Evolutionary conservation across 2,329 filamentous ascomycete species (phyloP).

Genomic region (Alternaria consortialis): DNA sequence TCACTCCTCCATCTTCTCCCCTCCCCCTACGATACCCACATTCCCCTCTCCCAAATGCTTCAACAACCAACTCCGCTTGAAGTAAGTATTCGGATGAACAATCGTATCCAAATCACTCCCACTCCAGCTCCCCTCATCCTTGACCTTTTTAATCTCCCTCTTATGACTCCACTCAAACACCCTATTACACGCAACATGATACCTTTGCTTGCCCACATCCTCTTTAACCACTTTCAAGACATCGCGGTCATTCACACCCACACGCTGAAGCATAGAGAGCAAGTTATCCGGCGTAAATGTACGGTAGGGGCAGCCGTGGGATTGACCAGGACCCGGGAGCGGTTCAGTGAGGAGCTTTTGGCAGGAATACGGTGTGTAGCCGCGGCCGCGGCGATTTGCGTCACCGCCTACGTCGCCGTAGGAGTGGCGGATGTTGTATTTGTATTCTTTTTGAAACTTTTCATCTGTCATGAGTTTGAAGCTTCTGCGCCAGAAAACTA

Average conservation of each 20-base stretch:
- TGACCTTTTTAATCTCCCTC: conserved; percentile 60
- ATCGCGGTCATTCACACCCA: conserved; percentile 80
- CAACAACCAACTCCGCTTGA: conserved; percentile 90
- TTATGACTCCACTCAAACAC: conserved; percentile 92
- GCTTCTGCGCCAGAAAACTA: conserved; percentile 87
- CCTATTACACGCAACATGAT: conserved; percentile 94
- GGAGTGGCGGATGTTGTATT: conserved; percentile 93
- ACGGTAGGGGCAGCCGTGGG: conserved; percentile 95
- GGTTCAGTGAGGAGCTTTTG: conserved; percentile 94
- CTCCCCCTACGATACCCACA: conserved; percentile 37
- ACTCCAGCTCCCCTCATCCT: conserved; percentile 58
- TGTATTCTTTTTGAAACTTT: conserved; percentile 95
- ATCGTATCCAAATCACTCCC: conserved; percentile 88
- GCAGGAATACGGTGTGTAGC: conserved; percentile 91
- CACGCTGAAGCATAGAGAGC: conserved; percentile 74
- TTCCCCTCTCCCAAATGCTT: conserved; percentile 73
- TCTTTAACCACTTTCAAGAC: conserved; percentile 84
- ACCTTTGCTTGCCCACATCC: conserved; percentile 87
- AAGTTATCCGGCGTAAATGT: conserved; percentile 93
- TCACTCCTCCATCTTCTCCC: conserved; percentile 50
- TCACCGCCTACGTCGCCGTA: conserved; percentile 98
- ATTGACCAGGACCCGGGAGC: conserved; percentile 83
- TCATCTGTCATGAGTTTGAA: conserved; percentile 93
- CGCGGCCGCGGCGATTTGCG: conserved; percentile 82
- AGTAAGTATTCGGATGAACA: conserved; percentile 97